These are phyloP conservation scores for Hypoxylon fuscum DNA, from an alignment of 495 filamentous ascomycete genomes.

Conservation along the genomic window DNA sequence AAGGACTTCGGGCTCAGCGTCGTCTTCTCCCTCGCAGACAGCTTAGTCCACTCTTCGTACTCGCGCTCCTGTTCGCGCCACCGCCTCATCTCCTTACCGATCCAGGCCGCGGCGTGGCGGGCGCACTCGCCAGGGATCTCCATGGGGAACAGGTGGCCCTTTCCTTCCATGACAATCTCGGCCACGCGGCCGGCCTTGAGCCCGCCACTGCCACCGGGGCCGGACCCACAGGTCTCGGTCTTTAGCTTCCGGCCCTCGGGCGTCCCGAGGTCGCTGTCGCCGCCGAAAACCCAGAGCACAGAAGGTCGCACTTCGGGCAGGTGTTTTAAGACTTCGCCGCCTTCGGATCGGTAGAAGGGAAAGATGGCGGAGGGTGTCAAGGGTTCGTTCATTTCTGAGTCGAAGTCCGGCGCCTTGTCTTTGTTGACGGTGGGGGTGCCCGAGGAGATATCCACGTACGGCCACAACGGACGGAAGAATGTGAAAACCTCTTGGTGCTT, in stretches of 20 bases:
- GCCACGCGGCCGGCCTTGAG: slow-evolving; percentile 71
- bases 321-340: slow-evolving; percentile 65
- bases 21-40: slow-evolving; percentile 61
- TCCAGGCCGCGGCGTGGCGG: slow-evolving; percentile 67
- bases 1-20: slow-evolving; percentile 67
- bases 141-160: slow-evolving; percentile 87
- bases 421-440: slow-evolving; percentile 25
- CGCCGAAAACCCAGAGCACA: slow-evolving; percentile 85
- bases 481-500: slow-evolving; percentile 70
- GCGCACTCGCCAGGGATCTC: slow-evolving; percentile 75
- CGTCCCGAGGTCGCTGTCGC: slow-evolving; percentile 66
- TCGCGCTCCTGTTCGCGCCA: slow-evolving; percentile 71
- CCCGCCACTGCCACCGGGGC: slow-evolving; percentile 75
- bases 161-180: slow-evolving; percentile 69
- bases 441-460: slow-evolving; percentile 22
- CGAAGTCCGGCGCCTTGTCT: slow-evolving; percentile 44
- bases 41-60: slow-evolving; percentile 64
- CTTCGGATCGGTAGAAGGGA: slow-evolving; percentile 83
- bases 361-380: slow-evolving; percentile 25
- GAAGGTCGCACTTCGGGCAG: slow-evolving; percentile 77
- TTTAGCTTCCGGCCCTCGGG: slow-evolving; percentile 63
- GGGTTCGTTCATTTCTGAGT: slow-evolving; percentile 26
- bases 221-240: slow-evolving; percentile 70
- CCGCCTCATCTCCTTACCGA: slow-evolving; percentile 66
- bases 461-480: slow-evolving; percentile 54